These are phyloP conservation scores for Persicaria tinctoria DNA, from an alignment of 148 eudicot genomes.

Conservation along the genomic window DNA sequence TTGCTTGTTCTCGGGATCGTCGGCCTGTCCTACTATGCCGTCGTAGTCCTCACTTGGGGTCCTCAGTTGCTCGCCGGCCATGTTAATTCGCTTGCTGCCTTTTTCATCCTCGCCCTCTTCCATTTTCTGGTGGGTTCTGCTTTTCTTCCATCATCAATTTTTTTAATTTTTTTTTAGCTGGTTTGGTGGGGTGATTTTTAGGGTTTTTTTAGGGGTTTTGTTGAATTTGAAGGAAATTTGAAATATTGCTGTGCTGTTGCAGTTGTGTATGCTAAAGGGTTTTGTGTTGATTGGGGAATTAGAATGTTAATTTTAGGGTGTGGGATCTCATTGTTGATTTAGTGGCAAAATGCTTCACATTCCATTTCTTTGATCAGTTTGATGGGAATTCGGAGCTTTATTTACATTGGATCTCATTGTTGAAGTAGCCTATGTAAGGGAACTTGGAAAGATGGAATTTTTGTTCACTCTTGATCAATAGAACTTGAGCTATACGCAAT, in stretches of 20 bases:
- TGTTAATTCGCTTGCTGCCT: constrained; percentile 23
- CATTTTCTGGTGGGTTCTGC: constrained; percentile 50
- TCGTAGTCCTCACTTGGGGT: constrained; percentile 60
- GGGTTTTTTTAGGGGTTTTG: background rate
- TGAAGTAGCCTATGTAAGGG: background rate
- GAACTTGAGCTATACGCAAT: background rate
- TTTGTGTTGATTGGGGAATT: background rate
- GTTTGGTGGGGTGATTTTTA: background rate
- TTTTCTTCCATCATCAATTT: background rate
- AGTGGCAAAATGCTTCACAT: background rate
- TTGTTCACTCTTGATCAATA: background rate
- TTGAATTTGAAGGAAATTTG: constrained; percentile 1
- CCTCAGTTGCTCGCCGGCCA: constrained; percentile 58
- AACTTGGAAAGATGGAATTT: background rate
- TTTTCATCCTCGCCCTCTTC: constrained; percentile 43
- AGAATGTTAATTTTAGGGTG: background rate
- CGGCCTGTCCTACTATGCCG: constrained; percentile 57
- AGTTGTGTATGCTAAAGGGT: background rate
- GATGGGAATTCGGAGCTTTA: background rate
- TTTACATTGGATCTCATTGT: background rate
- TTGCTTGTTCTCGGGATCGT: constrained; percentile 50
- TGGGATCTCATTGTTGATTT: background rate
- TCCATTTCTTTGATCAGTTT: background rate
- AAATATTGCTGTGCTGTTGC: background rate
- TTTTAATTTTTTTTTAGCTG: background rate